Conservation (phyloP, 306 rosid species). For the Geum urbanum region DNA sequence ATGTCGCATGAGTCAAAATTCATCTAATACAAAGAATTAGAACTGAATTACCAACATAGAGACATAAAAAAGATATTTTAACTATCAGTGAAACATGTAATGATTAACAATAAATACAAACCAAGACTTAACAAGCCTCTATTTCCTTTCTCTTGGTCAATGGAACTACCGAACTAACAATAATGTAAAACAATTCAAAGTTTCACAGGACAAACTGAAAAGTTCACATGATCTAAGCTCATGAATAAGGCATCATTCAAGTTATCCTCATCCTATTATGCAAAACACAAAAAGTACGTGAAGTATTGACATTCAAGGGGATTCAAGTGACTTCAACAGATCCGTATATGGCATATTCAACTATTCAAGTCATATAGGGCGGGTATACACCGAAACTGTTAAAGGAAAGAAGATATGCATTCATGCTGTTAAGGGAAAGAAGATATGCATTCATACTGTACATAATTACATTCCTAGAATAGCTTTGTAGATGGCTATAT, state of each 20-base stretch:
- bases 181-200: background rate
- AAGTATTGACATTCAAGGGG: background rate
- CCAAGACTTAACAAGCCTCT: background rate
- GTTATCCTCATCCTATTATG: background rate
- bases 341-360: background rate
- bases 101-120: background rate
- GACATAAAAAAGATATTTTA: background rate
- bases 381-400: background rate
- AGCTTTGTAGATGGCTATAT: too few relatives aligned
- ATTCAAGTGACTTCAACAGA: background rate
- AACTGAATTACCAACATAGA: background rate
- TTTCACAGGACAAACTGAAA: slow-evolving; percentile 4
- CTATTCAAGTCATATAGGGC: background rate
- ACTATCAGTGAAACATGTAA: background rate
- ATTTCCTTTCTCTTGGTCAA: background rate
- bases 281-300: background rate
- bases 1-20: slow-evolving; percentile 78
- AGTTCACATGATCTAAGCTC: background rate
- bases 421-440: too few relatives aligned
- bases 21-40: slow-evolving; percentile 46
- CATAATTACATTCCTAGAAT: too few relatives aligned
- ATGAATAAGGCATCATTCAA: background rate
- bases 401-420: too few relatives aligned
- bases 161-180: background rate
- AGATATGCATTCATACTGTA: too few relatives aligned